phyloP scores from a whole-genome alignment of 768 basidiomycete species.

The Suillus subalutaceus region DNA sequence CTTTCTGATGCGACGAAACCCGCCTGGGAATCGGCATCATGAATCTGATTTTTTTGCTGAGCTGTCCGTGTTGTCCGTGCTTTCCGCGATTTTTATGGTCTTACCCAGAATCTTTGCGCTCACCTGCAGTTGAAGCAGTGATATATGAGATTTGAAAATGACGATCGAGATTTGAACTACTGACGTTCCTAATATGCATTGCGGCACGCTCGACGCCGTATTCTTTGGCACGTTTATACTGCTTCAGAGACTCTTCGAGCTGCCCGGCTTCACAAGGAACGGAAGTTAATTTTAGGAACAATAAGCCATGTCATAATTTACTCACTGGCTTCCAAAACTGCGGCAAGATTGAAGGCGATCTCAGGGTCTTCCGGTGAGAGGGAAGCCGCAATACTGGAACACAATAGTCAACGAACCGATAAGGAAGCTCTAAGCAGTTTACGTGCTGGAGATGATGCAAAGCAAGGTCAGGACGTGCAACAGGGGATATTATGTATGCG shows the following conservation, averaged over 20 bases:
- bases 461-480: conserved; percentile 83
- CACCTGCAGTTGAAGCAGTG: conserved; percentile 49
- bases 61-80: conserved; percentile 34
- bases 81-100: conserved; percentile 52
- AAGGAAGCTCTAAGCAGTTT: conserved; percentile 29
- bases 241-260: conserved; percentile 77
- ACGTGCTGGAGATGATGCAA: conserved; percentile 80
- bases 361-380: conserved; percentile 89
- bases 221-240: conserved; percentile 80
- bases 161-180: conserved; percentile 26
- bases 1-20: not conserved
- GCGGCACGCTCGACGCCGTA: conserved; percentile 81
- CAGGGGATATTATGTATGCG: conserved; percentile 83
- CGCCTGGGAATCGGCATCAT: conserved; percentile 18
- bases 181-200: conserved; percentile 82
- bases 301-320: conserved; percentile 34
- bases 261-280: conserved; percentile 59
- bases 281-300: conserved; percentile 37
- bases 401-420: conserved; percentile 36
- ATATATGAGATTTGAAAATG: conserved; percentile 20
- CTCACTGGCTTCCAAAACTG: conserved; percentile 87
- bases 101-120: conserved; percentile 79
- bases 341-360: conserved; percentile 89
- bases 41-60: conserved; percentile 30
- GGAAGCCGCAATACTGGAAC: conserved; percentile 73